These are phyloP conservation scores for Penicillium hesseltinei DNA, from an alignment of 2,329 filamentous ascomycete species.

Conservation along the genomic window DNA sequence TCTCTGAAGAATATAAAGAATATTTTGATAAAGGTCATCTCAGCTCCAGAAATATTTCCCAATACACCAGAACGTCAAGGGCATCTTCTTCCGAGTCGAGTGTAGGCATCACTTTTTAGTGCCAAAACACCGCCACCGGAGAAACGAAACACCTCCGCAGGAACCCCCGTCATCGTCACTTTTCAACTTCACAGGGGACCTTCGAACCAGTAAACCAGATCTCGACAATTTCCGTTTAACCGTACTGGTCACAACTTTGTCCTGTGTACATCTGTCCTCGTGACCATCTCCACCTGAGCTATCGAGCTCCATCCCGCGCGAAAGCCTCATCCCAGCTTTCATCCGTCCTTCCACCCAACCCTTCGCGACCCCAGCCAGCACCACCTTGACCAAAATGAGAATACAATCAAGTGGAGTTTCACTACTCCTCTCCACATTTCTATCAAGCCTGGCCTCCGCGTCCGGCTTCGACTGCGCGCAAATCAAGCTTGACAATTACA, in stretches of 20 bases:
- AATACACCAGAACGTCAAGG: not conserved
- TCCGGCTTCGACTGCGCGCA: slow-evolving; percentile 40
- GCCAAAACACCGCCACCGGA: slow-evolving; percentile 21
- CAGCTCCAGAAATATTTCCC: not conserved
- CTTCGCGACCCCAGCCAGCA: not conserved
- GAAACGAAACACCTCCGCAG: slow-evolving; percentile 30
- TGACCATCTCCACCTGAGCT: slow-evolving; percentile 7
- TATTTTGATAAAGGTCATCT: not conserved
- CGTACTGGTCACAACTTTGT: not conserved
- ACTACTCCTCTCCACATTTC: slow-evolving; percentile 27
- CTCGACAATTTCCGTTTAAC: not conserved
- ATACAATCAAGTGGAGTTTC: slow-evolving; percentile 27
- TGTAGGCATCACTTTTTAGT: not conserved
- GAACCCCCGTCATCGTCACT: slow-evolving; percentile 16
- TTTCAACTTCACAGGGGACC: slow-evolving; percentile 3
- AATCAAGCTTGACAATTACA: slow-evolving; percentile 36
- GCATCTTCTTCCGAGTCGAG: not conserved
- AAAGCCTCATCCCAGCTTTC: slow-evolving; percentile 7
- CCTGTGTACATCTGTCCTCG: not conserved
- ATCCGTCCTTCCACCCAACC: slow-evolving; percentile 1
- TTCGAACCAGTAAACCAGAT: not conserved
- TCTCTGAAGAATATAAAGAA: not conserved
- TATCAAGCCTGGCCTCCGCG: slow-evolving; percentile 31
- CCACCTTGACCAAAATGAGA: slow-evolving; percentile 31
- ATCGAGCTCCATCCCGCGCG: slow-evolving; percentile 5